Evolutionary conservation across 306 rosid genomes (phyloP).

Genomic region (peach (Prunus persica)): Prunus_persica_NCBIv2 NC_034013.1:13431501-13432000

Average conservation of each 20-base stretch:
- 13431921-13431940: constrained; percentile 7
- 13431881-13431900: not conserved
- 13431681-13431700: not conserved
- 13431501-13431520: not conserved
- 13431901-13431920: constrained; percentile 10
- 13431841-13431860: not conserved
- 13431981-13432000: constrained; percentile 12
- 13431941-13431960: not conserved
- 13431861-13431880: constrained; percentile 3
- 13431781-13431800: constrained; percentile 2
- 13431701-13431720: constrained; percentile 6
- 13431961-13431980: not conserved
- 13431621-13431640: constrained; percentile 18
- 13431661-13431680: not conserved
- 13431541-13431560: constrained; percentile 12
- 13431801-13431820: not conserved
- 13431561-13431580: constrained; percentile 23
- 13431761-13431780: not conserved
- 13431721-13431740: constrained; percentile 23
- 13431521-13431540: not conserved
- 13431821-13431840: constrained; percentile 3
- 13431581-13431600: constrained; percentile 7
- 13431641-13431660: constrained; percentile 26
- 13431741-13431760: constrained; percentile 11
- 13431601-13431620: constrained; percentile 27